A percentile compares a stretch with the other conserved stretches of the same genome.
Evolutionary conservation across 202 grass and related monocot genomes (phyloP).

Genomic region (Elaeis oleifera): DNA sequence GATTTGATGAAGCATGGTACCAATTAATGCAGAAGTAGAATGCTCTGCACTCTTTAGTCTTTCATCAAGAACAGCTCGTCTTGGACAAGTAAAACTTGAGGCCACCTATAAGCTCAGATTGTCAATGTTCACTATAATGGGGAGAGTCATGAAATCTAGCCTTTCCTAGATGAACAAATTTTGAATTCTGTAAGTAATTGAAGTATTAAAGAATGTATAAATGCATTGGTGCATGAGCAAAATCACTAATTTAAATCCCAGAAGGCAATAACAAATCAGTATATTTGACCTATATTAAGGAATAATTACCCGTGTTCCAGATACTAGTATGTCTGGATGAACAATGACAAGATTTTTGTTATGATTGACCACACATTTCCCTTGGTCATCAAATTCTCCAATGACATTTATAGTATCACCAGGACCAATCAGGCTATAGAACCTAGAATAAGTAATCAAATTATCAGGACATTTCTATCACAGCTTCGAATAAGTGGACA

Average conservation of each 20-base stretch:
- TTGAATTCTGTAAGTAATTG: no score
- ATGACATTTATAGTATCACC: constrained; percentile 75
- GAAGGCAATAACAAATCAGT: constrained; percentile 11
- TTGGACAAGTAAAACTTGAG: constrained; percentile 85
- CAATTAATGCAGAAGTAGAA: constrained; percentile 66
- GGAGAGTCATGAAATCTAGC: constrained; percentile 1
- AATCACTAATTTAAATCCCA: constrained; percentile 7
- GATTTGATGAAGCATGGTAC: constrained; percentile 95
- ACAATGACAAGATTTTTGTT: constrained; percentile 67
- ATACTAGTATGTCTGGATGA: constrained; percentile 79
- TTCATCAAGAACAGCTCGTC: constrained; percentile 83
- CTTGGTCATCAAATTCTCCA: constrained; percentile 68
- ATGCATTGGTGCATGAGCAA: not conserved
- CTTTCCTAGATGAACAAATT: no score
- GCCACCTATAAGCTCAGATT: constrained; percentile 57
- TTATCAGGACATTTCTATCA: constrained; percentile 6
- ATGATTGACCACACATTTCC: constrained; percentile 59
- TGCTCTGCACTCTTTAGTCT: constrained; percentile 75
- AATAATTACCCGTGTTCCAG: constrained; percentile 80
- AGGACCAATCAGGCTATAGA: constrained; percentile 56
- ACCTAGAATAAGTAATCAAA: constrained; percentile 38
- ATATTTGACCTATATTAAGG: constrained; percentile 9
- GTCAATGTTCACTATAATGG: constrained; percentile 17
- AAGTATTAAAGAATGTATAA: no score
- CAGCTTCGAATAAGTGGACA: constrained; percentile 10